phyloP scores from a whole-genome alignment of 2,329 filamentous ascomycete genomes.

The Arachnomyces sp. region DNA sequence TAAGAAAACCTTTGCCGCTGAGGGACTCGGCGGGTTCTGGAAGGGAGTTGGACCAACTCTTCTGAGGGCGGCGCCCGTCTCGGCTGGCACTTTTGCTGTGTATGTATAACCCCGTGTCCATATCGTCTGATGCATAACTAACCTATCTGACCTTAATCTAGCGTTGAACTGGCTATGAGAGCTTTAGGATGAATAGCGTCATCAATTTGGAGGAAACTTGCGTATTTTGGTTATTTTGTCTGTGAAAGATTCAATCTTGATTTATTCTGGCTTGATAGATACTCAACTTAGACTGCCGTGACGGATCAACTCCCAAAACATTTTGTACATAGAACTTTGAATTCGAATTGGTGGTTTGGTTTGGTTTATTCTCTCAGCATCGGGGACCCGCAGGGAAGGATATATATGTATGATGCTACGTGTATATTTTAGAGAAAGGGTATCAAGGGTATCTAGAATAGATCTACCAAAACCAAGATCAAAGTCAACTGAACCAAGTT shows the following conservation, averaged over 20 bases:
- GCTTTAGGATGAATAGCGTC: constrained; percentile 29
- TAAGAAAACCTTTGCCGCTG: constrained; percentile 66
- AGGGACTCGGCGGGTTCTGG: constrained; percentile 84
- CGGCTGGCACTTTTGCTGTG: constrained; percentile 93
- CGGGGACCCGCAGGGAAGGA: too few species aligned
- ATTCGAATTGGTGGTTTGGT: too few species aligned
- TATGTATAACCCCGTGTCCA: constrained; percentile 24
- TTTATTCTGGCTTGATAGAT: constrained; percentile 1
- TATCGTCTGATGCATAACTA: constrained; percentile 3
- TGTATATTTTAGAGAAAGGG: too few species aligned
- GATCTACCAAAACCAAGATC: too few species aligned
- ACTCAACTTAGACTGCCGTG: too few species aligned
- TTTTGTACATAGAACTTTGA: too few species aligned
- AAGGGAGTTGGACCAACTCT: constrained; percentile 86
- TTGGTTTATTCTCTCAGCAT: too few species aligned
- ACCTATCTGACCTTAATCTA: constrained; percentile 16
- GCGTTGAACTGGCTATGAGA: constrained; percentile 42
- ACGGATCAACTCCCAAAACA: too few species aligned
- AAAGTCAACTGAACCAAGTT: too few species aligned
- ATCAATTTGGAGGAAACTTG: too few species aligned
- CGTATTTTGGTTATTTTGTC: not conserved
- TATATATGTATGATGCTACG: too few species aligned
- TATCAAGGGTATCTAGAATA: too few species aligned
- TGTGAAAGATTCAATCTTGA: not conserved
- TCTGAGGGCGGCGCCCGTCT: constrained; percentile 92